Conservation (phyloP, 306 rosid species). For the Dryas alaskensis region DNA sequence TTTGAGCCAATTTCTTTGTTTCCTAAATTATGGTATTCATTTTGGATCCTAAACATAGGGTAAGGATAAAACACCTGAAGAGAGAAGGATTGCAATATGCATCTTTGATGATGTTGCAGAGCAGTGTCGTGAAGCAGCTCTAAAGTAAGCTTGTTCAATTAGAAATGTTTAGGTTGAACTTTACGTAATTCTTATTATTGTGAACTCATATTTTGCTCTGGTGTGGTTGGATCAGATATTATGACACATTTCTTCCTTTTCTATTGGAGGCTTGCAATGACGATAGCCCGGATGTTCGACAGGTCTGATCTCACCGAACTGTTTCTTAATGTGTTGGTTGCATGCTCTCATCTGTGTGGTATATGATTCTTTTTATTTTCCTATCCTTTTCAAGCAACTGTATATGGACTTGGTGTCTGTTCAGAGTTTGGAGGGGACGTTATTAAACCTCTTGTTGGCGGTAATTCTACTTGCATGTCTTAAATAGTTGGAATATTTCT, state of each 20-base stretch:
- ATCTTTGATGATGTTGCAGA: slow-evolving; percentile 98
- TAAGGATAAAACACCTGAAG: slow-evolving; percentile 94
- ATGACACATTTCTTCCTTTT: slow-evolving; percentile 89
- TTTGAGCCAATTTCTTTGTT: neutral
- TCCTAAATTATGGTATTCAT: neutral
- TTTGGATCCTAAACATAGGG: slow-evolving; percentile 49
- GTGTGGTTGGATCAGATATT: slow-evolving; percentile 64
- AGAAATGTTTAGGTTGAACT: neutral
- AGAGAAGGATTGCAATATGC: slow-evolving; percentile 97
- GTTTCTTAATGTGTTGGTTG: neutral
- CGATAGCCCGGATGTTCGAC: slow-evolving; percentile 89
- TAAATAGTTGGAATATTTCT: neutral
- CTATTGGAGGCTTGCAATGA: slow-evolving; percentile 97
- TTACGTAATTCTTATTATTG: slow-evolving; percentile 3
- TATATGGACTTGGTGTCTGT: slow-evolving; percentile 98
- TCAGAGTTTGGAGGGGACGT: slow-evolving; percentile 91
- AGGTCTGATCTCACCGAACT: slow-evolving; percentile 52
- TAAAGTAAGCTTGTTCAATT: slow-evolving; percentile 51
- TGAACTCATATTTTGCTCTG: slow-evolving; percentile 7
- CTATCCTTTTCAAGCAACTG: slow-evolving; percentile 69
- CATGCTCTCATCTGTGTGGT: neutral
- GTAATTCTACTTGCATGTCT: slow-evolving; percentile 39
- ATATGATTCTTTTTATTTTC: slow-evolving; percentile 17
- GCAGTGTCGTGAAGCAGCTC: slow-evolving; percentile 95
- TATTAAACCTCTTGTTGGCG: slow-evolving; percentile 82